Percentiles rank a stretch among this genome's conserved stretches.
phyloP scores from a whole-genome alignment of 108 stramenopile genomes.

The Discostella stelligeroides region DNA sequence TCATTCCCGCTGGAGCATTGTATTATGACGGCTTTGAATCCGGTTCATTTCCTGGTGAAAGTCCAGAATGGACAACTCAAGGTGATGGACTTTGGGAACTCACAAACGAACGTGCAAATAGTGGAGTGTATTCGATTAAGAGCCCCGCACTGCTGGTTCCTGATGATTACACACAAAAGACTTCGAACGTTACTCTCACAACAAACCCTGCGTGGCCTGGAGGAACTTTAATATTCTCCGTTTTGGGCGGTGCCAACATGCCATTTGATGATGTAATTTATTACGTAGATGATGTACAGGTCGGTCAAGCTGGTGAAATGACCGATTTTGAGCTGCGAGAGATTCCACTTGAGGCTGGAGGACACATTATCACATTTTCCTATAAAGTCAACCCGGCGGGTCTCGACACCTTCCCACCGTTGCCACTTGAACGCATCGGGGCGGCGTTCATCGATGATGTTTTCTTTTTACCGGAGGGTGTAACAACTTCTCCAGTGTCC shows the following conservation, averaged over 20 bases:
- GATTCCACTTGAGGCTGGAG: conserved; percentile 22
- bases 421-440: conserved; percentile 3
- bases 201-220: conserved; percentile 22
- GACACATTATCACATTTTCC: conserved; percentile 22
- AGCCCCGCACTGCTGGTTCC: conserved; percentile 14
- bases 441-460: conserved; percentile 40
- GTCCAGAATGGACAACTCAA: conserved; percentile 23
- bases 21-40: conserved; percentile 25
- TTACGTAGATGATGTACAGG: conserved; percentile 26
- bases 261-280: conserved; percentile 33
- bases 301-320: conserved; percentile 5
- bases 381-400: conserved; percentile 22
- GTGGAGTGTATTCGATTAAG: conserved; percentile 39
- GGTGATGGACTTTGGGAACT: conserved; percentile 32
- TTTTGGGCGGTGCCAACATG: conserved; percentile 14
- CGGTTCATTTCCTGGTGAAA: conserved; percentile 15
- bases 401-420: conserved; percentile 21
- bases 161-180: conserved; percentile 15
- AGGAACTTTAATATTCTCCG: conserved; percentile 22
- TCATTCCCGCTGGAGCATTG: conserved; percentile 18
- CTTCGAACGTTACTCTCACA: conserved; percentile 31
- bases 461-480: conserved; percentile 15
- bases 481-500: neutral
- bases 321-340: conserved; percentile 9
- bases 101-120: conserved; percentile 18